A percentile compares a stretch with the other conserved stretches of the same genome.
Evolutionary conservation across 2,329 filamentous ascomycete species (phyloP).

Genomic region (Penicillium vulpinum): DNA sequence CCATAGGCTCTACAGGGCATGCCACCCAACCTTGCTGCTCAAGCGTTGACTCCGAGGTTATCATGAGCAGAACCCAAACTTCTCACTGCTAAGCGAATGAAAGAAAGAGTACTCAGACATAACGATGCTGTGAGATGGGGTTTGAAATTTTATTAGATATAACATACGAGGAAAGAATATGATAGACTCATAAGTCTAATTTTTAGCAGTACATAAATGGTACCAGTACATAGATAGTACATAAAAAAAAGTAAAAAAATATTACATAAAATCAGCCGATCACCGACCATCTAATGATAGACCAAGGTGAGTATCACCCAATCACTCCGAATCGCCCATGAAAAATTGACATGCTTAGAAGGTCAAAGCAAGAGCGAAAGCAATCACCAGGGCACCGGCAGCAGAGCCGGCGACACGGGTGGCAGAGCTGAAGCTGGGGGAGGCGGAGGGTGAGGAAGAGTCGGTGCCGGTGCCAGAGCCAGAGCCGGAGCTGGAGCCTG

Average conservation of each 20-base stretch:
- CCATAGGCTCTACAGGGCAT: too few species aligned
- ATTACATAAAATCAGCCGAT: conserved; percentile 9
- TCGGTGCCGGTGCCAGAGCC: too few species aligned
- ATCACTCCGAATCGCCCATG: conserved; percentile 15
- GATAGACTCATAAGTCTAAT: background rate
- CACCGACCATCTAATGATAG: conserved; percentile 1
- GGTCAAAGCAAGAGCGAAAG: conserved; percentile 23
- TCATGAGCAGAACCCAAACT: too few species aligned
- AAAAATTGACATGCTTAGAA: conserved; percentile 15
- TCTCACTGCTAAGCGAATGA: too few species aligned
- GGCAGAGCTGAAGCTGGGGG: conserved; percentile 18
- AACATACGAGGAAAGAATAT: background rate
- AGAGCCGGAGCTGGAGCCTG: too few species aligned
- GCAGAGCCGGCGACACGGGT: conserved; percentile 16
- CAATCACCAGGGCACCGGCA: conserved; percentile 20
- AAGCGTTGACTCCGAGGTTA: too few species aligned
- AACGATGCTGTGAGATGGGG: too few species aligned
- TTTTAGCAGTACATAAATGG: background rate
- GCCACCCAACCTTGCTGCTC: too few species aligned
- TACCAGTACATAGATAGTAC: background rate
- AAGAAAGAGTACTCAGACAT: too few species aligned
- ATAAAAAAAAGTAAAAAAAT: conserved; percentile 12
- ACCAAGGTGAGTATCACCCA: conserved; percentile 7
- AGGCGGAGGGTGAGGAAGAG: conserved; percentile 11
- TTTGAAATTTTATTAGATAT: too few species aligned